Conservation (phyloP, 495 filamentous ascomycete genomes). For the Sordaria brevicollis region DNA sequence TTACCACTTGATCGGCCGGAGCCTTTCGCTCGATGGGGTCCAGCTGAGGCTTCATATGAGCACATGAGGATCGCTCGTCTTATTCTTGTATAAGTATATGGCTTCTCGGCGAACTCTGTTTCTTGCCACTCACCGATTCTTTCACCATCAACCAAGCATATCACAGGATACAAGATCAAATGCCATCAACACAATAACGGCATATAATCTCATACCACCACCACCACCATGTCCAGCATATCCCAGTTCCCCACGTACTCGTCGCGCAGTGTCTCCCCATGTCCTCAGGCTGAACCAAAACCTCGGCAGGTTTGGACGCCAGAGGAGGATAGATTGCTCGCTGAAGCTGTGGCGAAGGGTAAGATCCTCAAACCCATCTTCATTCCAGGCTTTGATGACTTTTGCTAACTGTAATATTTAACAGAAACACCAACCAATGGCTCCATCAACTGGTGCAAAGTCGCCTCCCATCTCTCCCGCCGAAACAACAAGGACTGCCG, state of each 20-base stretch:
- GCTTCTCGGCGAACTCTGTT: not conserved
- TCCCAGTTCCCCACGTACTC: not conserved
- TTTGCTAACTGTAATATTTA: not conserved
- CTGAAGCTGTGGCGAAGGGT: slow-evolving; percentile 14
- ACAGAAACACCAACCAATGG: slow-evolving; percentile 16
- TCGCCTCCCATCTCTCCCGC: slow-evolving; percentile 26
- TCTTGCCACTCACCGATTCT: not conserved
- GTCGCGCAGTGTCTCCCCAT: not conserved
- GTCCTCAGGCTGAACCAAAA: not conserved
- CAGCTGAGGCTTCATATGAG: not conserved
- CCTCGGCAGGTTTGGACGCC: slow-evolving; percentile 19
- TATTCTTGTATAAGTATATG: not conserved
- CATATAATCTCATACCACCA: not conserved
- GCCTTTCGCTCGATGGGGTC: not conserved
- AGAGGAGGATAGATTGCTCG: slow-evolving; percentile 15
- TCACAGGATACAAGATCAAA: not conserved
- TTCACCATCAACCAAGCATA: not conserved
- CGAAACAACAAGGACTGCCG: slow-evolving; percentile 35
- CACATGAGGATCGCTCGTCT: not conserved
- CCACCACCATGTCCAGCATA: not conserved
- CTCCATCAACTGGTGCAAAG: slow-evolving; percentile 29
- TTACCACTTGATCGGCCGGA: not conserved
- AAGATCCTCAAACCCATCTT: not conserved
- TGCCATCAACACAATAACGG: not conserved
- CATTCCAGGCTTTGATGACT: not conserved